Evolutionary conservation across 495 filamentous ascomycete species (phyloP).

Genomic region (Penicillium pulvis): DNA sequence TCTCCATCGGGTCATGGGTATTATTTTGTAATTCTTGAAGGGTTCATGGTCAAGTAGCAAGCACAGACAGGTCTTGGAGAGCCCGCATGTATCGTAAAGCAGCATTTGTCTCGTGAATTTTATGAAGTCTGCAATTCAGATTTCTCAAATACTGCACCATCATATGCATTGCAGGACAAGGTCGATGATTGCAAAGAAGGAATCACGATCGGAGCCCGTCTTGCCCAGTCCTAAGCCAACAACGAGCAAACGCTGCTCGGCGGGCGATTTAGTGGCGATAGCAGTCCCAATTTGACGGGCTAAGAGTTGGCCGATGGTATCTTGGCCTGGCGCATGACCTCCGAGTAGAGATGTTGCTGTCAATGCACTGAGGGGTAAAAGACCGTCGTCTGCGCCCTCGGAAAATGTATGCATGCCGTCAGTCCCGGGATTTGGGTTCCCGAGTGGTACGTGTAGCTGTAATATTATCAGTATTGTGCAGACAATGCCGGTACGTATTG

Average conservation of each 20-base stretch:
- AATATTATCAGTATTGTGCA: not conserved
- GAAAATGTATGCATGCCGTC: slow-evolving; percentile 47
- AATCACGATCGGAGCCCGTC: slow-evolving; percentile 62
- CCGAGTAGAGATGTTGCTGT: slow-evolving; percentile 89
- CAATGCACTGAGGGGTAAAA: slow-evolving; percentile 76
- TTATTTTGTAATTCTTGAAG: not conserved
- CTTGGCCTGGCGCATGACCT: slow-evolving; percentile 75
- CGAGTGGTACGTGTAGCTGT: slow-evolving; percentile 87
- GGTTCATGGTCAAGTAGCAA: not conserved
- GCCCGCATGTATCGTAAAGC: not conserved
- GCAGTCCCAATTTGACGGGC: slow-evolving; percentile 85
- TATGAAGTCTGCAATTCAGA: not conserved
- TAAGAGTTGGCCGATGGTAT: slow-evolving; percentile 82
- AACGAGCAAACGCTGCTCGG: slow-evolving; percentile 78
- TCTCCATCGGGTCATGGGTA: not conserved
- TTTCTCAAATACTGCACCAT: slow-evolving; percentile 14
- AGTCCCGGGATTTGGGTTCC: slow-evolving; percentile 61
- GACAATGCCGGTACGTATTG: not conserved
- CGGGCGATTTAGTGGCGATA: slow-evolving; percentile 67
- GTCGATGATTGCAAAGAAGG: slow-evolving; percentile 82
- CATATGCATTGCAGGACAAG: slow-evolving; percentile 70
- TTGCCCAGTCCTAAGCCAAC: slow-evolving; percentile 78
- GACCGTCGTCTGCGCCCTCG: slow-evolving; percentile 54
- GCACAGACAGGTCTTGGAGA: not conserved
- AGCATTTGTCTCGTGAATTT: not conserved